A percentile compares a stretch with the other conserved stretches of the same genome.
phyloP scores from a whole-genome alignment of 2,329 filamentous ascomycete species.

The Trichophaea hybrida region DNA sequence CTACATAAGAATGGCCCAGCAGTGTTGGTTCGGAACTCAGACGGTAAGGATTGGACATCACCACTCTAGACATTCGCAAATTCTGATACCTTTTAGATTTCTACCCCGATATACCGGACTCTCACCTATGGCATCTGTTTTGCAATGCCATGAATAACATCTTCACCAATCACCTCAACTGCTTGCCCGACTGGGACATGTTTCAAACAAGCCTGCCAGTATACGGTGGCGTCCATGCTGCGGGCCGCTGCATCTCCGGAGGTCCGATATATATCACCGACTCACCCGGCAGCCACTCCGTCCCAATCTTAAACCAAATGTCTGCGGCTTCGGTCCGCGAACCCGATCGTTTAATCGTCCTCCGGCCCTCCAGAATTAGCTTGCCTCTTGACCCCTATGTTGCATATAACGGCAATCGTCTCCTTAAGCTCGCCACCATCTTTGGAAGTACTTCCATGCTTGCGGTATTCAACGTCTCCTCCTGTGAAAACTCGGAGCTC shows the following conservation, averaged over 20 bases:
- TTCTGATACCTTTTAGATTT: conserved; percentile 36
- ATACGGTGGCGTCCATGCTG: conserved; percentile 77
- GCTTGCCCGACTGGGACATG: conserved; percentile 62
- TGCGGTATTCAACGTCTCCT: conserved; percentile 63
- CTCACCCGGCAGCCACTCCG: conserved; percentile 64
- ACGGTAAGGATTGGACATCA: background rate
- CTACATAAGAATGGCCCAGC: background rate
- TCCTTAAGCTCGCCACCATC: conserved; percentile 69
- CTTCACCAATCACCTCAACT: conserved; percentile 69
- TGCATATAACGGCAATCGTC: conserved; percentile 54
- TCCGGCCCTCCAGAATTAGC: conserved; percentile 62
- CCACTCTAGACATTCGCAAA: background rate
- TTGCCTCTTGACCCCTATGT: conserved; percentile 60
- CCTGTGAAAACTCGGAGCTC: conserved; percentile 46
- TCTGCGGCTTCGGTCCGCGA: background rate
- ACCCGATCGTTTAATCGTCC: conserved; percentile 42
- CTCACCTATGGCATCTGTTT: conserved; percentile 91
- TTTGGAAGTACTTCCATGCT: conserved; percentile 38
- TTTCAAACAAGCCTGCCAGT: conserved; percentile 53
- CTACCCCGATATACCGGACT: conserved; percentile 66
- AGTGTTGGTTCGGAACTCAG: conserved; percentile 8
- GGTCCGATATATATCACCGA: conserved; percentile 94
- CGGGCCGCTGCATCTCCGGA: conserved; percentile 75
- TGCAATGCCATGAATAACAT: conserved; percentile 81
- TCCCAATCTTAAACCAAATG: conserved; percentile 45